Evolutionary conservation across 2,329 filamentous ascomycete species (phyloP).

Genomic region (Fusarium sp.): DNA sequence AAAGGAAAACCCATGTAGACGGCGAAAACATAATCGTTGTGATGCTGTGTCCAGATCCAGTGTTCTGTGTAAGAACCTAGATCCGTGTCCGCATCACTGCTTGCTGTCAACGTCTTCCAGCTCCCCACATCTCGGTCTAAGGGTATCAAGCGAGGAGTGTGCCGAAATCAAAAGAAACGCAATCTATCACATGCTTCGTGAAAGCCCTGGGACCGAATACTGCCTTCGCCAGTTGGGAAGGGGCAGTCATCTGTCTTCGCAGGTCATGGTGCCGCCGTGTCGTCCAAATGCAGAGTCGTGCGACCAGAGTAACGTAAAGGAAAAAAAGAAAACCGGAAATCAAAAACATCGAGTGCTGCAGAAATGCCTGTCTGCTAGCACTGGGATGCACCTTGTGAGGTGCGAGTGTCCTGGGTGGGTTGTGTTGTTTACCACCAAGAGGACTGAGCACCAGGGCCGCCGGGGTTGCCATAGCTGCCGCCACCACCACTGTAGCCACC

Average conservation of each 20-base stretch:
- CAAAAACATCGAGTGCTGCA: conserved; percentile 39
- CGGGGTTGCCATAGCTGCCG: conserved; percentile 73
- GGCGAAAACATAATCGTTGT: conserved; percentile 54
- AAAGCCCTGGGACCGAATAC: conserved; percentile 54
- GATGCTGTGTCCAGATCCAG: conserved; percentile 52
- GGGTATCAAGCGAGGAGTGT: conserved; percentile 59
- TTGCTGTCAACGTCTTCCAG: conserved; percentile 53
- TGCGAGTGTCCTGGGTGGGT: conserved; percentile 18
- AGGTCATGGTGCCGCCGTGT: conserved; percentile 59
- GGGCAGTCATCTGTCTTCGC: conserved; percentile 51
- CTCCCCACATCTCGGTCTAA: conserved; percentile 58
- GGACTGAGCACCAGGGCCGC: conserved; percentile 74
- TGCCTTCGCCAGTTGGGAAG: conserved; percentile 50
- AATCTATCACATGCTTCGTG: conserved; percentile 59
- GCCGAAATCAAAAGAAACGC: conserved; percentile 59
- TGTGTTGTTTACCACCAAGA: conserved; percentile 73
- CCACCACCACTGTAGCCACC: conserved; percentile 59
- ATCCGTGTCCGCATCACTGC: conserved; percentile 51
- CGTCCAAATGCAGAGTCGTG: conserved; percentile 49
- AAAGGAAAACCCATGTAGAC: conserved; percentile 50
- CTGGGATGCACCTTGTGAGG: conserved; percentile 32
- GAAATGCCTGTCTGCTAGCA: conserved; percentile 29
- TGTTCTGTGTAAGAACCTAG: conserved; percentile 43
- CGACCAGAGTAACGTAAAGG: conserved; percentile 46
- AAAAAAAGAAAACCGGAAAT: conserved; percentile 41